Conservation (phyloP, 441 rosid species). For the Lepidium campestre region DNA sequence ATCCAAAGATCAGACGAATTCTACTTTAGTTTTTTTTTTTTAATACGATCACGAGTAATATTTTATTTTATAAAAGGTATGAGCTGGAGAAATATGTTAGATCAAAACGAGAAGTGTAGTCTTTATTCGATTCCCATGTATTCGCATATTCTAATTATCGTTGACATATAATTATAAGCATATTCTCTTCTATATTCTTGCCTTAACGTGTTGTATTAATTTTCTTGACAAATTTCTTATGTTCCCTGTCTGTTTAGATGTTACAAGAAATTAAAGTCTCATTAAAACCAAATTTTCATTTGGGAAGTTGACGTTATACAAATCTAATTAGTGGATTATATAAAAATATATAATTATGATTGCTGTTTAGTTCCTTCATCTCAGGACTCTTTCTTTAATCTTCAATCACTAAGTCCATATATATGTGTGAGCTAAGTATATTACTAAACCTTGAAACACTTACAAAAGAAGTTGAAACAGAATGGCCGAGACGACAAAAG, state of each 20-base stretch:
- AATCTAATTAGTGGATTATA: neutral
- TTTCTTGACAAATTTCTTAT: neutral
- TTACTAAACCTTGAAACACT: conserved; percentile 1
- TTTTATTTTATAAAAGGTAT: neutral
- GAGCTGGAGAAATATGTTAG: neutral
- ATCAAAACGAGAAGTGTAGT: neutral
- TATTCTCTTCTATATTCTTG: conserved; percentile 16
- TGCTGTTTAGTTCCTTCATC: neutral
- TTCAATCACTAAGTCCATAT: neutral
- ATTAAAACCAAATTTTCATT: neutral
- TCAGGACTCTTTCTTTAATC: conserved; percentile 4
- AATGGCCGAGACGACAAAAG: conserved; percentile 21
- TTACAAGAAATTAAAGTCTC: conserved; percentile 13
- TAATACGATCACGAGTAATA: neutral
- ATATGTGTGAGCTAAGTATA: no score
- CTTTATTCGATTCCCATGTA: neutral
- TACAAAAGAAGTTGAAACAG: neutral
- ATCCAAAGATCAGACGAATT: neutral
- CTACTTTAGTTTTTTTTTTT: neutral
- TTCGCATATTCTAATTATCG: conserved; percentile 17
- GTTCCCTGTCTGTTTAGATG: neutral
- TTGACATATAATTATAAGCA: conserved; percentile 5
- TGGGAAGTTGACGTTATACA: neutral
- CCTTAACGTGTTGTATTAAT: conserved; percentile 5
- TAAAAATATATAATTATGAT: neutral